Base-by-base conservation (phyloP, 495 filamentous ascomycete species). In the Talaromyces trachyspermus region DNA sequence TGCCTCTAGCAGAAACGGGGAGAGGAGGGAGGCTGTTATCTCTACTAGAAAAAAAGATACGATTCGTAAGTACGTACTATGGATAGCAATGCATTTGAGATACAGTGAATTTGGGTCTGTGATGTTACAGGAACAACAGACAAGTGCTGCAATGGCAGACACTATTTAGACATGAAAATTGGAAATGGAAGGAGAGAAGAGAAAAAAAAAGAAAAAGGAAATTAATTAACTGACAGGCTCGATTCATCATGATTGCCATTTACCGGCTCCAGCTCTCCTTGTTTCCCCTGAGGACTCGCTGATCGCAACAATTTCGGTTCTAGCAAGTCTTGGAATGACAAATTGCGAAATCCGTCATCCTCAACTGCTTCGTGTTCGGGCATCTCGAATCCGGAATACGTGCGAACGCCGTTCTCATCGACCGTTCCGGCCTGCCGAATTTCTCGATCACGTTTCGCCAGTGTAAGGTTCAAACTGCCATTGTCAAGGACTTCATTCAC, bases 331-430 rank as follows among this genome's bases (percentile, higher is more conserved):
- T 63, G 60, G 61, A 79, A 81, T 12, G 62, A 56, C 46, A 80
- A 50, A 23, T 72, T 65, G 17, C 75, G 63, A 15, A 68, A 65
- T 5, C 78, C 81, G 52, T 79, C 71, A 49, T 81, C 72, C 23
- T 72, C 68, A 5, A 58, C 55, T 8, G 77, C 73, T 23, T 71
- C 71, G 7, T 79, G 71, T 5, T 75, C 68, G 1, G 82, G 79
- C 71, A 85, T 79, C 46, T 86, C 84, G 56, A 86, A 86, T 51
- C 77, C 81, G 35, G 68, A 68, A 54, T 83, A 82, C 7, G 78
- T 56, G 35, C 80, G 70, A 23, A 78, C 73, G 6, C 76, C 82
- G 17, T 78, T 77, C 23, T 78, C 68, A 8, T 73, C 62, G 55
- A 77, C 68, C 20, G n/a, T n/a, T n/a, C 66, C 66, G 4, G 68